phyloP scores from a whole-genome alignment of 257 asterid species.

The Penstemon newberryi region DNA sequence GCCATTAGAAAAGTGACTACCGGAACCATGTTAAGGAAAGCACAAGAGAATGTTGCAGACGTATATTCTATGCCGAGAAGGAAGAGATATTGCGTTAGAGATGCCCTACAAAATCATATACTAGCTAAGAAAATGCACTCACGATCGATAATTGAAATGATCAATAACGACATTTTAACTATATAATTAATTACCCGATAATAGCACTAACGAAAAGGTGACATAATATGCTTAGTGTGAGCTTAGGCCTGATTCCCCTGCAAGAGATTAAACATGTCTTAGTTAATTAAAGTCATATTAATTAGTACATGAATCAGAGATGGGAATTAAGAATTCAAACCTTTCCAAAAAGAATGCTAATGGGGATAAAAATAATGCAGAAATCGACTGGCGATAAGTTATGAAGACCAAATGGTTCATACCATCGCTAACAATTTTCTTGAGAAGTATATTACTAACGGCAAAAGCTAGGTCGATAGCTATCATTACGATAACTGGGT shows the following conservation, averaged over 20 bases:
- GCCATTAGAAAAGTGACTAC: constrained; percentile 66
- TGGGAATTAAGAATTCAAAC: constrained; percentile 23
- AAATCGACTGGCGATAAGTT: constrained; percentile 68
- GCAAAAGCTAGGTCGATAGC: constrained; percentile 60
- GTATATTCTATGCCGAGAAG: constrained; percentile 71
- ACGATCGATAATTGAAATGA: not conserved
- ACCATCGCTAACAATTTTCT: constrained; percentile 55
- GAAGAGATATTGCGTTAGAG: constrained; percentile 70
- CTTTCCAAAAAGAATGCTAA: constrained; percentile 68
- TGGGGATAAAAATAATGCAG: constrained; percentile 59
- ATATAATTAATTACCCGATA: constrained; percentile 45
- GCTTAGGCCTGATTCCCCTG: constrained; percentile 75
- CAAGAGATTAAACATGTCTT: constrained; percentile 23
- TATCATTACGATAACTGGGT: constrained; percentile 52
- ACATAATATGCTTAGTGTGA: constrained; percentile 48
- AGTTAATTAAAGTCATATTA: not conserved
- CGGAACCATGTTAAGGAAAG: constrained; percentile 70
- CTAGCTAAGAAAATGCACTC: not conserved
- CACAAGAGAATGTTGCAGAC: constrained; percentile 74
- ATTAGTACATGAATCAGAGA: not conserved
- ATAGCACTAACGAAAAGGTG: constrained; percentile 67
- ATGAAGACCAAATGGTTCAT: constrained; percentile 63
- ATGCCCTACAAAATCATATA: constrained; percentile 46
- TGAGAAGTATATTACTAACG: constrained; percentile 60
- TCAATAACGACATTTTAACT: constrained; percentile 7